A percentile compares a stretch with the other conserved stretches of the same genome.
Evolutionary conservation across 805 yeast species (phyloP).

Genomic region (Saccharomycopsis fibuligera): DNA sequence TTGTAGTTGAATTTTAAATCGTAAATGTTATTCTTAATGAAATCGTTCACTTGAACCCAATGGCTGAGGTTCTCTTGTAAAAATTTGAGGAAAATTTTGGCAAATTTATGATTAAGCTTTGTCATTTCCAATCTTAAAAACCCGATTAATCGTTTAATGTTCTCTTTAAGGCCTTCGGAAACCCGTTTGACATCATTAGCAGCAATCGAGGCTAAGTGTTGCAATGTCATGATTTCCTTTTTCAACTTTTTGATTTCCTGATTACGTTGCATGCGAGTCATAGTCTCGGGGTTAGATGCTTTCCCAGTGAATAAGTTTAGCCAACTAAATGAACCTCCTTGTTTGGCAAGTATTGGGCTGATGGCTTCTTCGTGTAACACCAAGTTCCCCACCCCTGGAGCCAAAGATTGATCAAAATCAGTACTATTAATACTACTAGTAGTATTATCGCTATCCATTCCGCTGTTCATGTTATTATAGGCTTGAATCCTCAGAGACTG

Average conservation of each 20-base stretch:
- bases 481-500: constrained; percentile 29
- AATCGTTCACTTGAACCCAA: constrained; percentile 17
- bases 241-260: constrained; percentile 31
- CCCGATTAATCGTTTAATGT: constrained; percentile 26
- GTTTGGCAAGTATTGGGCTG: background rate
- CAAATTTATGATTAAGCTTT: constrained; percentile 27
- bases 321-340: constrained; percentile 12
- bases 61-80: constrained; percentile 25
- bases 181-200: constrained; percentile 33
- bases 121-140: constrained; percentile 28
- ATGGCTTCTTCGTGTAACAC: constrained; percentile 4
- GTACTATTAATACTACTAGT: background rate
- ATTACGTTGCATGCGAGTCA: constrained; percentile 33
- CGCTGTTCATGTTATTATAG: background rate
- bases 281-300: constrained; percentile 19
- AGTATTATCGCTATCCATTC: background rate
- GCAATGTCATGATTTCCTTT: constrained; percentile 33
- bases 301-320: constrained; percentile 17
- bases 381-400: constrained; percentile 4
- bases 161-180: constrained; percentile 28
- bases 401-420: background rate
- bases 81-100: constrained; percentile 32
- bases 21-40: constrained; percentile 17
- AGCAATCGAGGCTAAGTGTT: constrained; percentile 34
- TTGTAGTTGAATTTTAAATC: constrained; percentile 17